Evolutionary conservation across 495 filamentous ascomycete genomes (phyloP).

Genomic region (Neurospora pannonica): DNA sequence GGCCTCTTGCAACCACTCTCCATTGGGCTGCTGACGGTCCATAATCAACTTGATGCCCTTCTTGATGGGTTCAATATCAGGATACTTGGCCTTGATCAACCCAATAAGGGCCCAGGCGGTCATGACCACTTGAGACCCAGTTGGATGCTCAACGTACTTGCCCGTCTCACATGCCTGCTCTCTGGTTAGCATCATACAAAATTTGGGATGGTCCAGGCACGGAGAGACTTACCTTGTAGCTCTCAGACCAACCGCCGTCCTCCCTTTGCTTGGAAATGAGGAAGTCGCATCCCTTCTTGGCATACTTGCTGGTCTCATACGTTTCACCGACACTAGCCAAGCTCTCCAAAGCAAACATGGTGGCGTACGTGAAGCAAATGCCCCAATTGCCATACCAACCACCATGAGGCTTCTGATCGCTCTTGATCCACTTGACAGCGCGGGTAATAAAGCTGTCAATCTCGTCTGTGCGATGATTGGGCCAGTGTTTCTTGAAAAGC

Average conservation of each 20-base stretch:
- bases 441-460: constrained; percentile 60
- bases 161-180: constrained; percentile 45
- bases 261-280: constrained; percentile 69
- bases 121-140: constrained; percentile 76
- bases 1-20: constrained; percentile 89
- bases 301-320: constrained; percentile 59
- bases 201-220: not conserved
- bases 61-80: constrained; percentile 60
- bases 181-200: constrained; percentile 4
- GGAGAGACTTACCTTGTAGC: constrained; percentile 58
- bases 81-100: constrained; percentile 77
- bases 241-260: constrained; percentile 96
- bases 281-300: constrained; percentile 75
- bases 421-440: constrained; percentile 74
- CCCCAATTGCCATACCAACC: constrained; percentile 97
- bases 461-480: constrained; percentile 65
- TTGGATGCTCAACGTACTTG: constrained; percentile 40
- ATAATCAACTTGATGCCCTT: constrained; percentile 75
- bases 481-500: constrained; percentile 72
- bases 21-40: constrained; percentile 72
- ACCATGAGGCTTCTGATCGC: constrained; percentile 68
- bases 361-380: constrained; percentile 94
- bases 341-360: constrained; percentile 89
- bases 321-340: constrained; percentile 72
- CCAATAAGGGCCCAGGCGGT: constrained; percentile 86